Evolutionary conservation across 495 filamentous ascomycete genomes (phyloP), one percentile per base, ranked within the genome.

Genomic region (Neurospora sublineolata): DNA sequence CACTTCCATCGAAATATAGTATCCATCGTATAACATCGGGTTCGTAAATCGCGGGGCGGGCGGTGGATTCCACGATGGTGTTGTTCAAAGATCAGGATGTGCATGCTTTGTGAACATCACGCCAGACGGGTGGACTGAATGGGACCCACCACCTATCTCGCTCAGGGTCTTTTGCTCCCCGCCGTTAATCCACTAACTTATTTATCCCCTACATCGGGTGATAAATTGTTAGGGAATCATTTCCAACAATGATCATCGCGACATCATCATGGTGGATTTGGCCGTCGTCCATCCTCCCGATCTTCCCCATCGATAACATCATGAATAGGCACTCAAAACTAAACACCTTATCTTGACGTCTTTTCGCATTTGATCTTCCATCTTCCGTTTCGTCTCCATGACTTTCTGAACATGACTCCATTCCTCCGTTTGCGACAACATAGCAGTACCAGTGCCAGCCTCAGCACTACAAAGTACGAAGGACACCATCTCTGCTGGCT

Each of bases 281-380:
- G 1, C 46, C 4, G 1, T 30, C 42, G 10, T 27, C 5, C 46
- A 30, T 30, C 52, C 20, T 60, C 23, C 46, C 16, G 23, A 16
- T 52, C 11, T 52, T 27, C 44, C 41, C 52, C 11, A 1, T 6
- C 52, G 2, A 60, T 60, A 27, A 33, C 12, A 60, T 33, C 52
- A 64, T 33, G 52, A 7, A 60, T 60, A 6, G 27, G 18, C 52
- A 60, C 6, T 33, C 52, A 16, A 33, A 33, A 9, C 27, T 27
- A 18, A 18, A 18, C 27, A 33, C 52, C 52, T 64, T 64, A 33
- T 33, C 12, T 18, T 64, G 52, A 33, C 27, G 27, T 64, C 27
- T 64, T 64, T 64, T 64, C 14, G 52, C 52, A 33, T 64, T 58
- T 58, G 4, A 46, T 46, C 42, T 46, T 46, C 42, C n/a, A 52